These are phyloP conservation scores for Solanum chilense DNA, from an alignment of 257 asterid species.

Conservation along the genomic window DNA sequence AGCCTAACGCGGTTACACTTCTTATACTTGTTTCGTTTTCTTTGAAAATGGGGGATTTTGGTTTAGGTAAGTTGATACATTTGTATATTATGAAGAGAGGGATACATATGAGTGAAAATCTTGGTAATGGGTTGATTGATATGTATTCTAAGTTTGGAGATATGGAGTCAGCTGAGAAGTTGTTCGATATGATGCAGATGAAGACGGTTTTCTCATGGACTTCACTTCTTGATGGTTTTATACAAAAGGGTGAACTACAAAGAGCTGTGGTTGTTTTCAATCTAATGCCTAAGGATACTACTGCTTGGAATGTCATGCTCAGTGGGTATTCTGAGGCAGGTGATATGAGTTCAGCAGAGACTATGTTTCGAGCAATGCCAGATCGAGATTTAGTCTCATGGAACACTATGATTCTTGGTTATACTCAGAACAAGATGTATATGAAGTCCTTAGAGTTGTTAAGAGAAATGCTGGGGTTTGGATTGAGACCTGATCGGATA, in stretches of 20 bases:
- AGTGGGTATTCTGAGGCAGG: slow-evolving; percentile 15
- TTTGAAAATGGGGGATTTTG: slow-evolving; percentile 23
- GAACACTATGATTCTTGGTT: slow-evolving; percentile 10
- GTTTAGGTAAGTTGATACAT: slow-evolving; percentile 37
- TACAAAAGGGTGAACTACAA: slow-evolving; percentile 41
- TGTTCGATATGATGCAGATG: slow-evolving; percentile 34
- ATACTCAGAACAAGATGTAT: slow-evolving; percentile 1
- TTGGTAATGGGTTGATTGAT: slow-evolving; percentile 20
- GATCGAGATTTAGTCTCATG: slow-evolving; percentile 3
- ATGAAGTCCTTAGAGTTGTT: background rate
- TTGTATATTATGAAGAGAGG: slow-evolving; percentile 20
- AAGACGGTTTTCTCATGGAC: slow-evolving; percentile 66
- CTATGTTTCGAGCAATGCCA: background rate
- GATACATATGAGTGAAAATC: background rate
- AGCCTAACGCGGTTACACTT: slow-evolving; percentile 60
- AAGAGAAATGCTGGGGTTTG: background rate
- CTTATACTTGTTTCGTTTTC: slow-evolving; percentile 47
- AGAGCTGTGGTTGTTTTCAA: slow-evolving; percentile 35
- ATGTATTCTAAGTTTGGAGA: slow-evolving; percentile 63
- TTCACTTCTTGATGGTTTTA: slow-evolving; percentile 50
- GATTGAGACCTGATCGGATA: slow-evolving; percentile 51
- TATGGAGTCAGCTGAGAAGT: slow-evolving; percentile 26
- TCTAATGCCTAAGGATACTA: slow-evolving; percentile 26
- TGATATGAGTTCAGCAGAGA: slow-evolving; percentile 3
- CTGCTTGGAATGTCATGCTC: slow-evolving; percentile 9